Conservation (phyloP, 1,284 basidiomycete species). For the Neonothopanus nambi region DNA sequence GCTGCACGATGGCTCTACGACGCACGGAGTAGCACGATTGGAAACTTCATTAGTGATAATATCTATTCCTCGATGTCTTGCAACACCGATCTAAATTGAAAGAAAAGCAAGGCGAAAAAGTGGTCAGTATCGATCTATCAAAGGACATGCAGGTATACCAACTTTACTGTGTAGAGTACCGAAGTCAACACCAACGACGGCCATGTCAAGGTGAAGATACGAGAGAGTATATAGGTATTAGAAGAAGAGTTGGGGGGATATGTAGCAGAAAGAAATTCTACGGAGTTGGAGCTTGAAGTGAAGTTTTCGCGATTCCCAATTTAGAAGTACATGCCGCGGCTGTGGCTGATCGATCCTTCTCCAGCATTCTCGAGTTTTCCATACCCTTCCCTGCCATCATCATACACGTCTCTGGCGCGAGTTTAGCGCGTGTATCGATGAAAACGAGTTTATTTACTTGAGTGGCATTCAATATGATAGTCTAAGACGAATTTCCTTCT, state of each 20-base stretch:
- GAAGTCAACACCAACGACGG: constrained; percentile 92
- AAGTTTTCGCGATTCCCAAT: constrained; percentile 1
- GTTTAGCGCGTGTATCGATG: too few relatives aligned
- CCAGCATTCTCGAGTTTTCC: constrained; percentile 12
- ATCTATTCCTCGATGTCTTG: constrained; percentile 91
- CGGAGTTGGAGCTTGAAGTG: neutral
- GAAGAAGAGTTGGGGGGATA: neutral
- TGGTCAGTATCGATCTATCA: constrained; percentile 8
- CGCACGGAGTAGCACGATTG: constrained; percentile 90
- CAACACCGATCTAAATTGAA: constrained; percentile 79
- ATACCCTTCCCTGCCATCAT: constrained; percentile 1
- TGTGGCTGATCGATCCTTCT: constrained; percentile 14
- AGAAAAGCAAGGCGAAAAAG: constrained; percentile 15
- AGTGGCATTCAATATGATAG: too few relatives aligned
- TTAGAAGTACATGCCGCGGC: constrained; percentile 2
- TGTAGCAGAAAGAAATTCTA: neutral
- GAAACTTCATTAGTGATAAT: constrained; percentile 96
- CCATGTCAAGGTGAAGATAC: constrained; percentile 41
- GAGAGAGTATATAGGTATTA: neutral
- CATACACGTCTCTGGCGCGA: too few relatives aligned
- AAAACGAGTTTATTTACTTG: too few relatives aligned
- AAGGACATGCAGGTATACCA: constrained; percentile 21
- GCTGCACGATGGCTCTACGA: constrained; percentile 11
- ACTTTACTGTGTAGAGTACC: constrained; percentile 88
- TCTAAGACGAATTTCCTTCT: too few relatives aligned